These are phyloP conservation scores for Xylaria sp. DNA, from an alignment of 2,329 filamentous ascomycete species.

Conservation along the genomic window DNA sequence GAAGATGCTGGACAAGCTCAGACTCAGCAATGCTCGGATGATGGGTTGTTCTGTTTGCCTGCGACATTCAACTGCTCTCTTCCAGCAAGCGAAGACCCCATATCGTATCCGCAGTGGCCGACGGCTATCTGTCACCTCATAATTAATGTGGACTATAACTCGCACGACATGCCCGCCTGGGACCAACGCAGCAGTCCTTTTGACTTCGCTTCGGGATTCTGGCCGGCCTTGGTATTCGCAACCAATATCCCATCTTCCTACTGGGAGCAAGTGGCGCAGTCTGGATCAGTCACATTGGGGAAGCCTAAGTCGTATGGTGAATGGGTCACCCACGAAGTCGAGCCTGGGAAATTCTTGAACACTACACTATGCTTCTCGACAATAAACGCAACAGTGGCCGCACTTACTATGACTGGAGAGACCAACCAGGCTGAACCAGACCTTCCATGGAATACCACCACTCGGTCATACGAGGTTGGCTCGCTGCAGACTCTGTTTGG, in stretches of 20 bases:
- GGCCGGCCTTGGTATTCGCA: conserved; percentile 22
- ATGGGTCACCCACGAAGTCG: conserved; percentile 7
- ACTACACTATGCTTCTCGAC: conserved; percentile 10
- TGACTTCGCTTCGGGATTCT: conserved; percentile 11
- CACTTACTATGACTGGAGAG: conserved; percentile 10
- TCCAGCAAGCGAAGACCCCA: neutral
- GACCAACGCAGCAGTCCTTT: conserved; percentile 1
- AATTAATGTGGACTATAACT: neutral
- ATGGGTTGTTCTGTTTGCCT: neutral
- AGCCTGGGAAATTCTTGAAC: conserved; percentile 9
- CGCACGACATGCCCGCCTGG: neutral
- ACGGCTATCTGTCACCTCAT: neutral
- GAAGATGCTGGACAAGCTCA: neutral
- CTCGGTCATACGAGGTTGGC: neutral
- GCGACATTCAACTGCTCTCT: conserved; percentile 1
- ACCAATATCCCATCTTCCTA: conserved; percentile 8
- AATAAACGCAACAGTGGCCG: neutral
- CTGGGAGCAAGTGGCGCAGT: neutral
- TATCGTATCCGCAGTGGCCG: neutral
- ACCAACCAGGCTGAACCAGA: neutral
- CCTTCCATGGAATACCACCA: neutral
- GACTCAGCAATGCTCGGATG: neutral
- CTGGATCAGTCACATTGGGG: neutral
- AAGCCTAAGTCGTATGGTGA: conserved; percentile 5
- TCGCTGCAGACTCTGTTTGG: conserved; percentile 6